Evolutionary conservation across 1,284 basidiomycete species (phyloP), one percentile per base, ranked within the genome.

Genomic region (Ganoderma leucocontextum): DNA sequence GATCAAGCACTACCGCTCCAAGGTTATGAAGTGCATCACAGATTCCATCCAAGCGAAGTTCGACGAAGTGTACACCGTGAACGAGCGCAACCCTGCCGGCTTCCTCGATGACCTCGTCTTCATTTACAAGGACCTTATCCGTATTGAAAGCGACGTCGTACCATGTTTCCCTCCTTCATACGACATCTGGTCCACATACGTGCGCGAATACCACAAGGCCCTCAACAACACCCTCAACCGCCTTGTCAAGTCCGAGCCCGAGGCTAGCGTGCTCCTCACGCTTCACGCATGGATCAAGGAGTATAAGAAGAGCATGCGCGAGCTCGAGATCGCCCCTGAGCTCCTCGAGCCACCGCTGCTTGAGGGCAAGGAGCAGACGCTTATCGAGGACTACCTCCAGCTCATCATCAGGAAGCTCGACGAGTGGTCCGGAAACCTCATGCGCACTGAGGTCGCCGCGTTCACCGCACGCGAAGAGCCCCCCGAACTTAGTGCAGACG

Each of bases 1-100:
- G 52, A 93, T 99, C 81, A 99, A 99, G 82, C 95, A 98, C 79
- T 99, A 99, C 80, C 91, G 96, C 13, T 92, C 94, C 70, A 98
- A 97, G 79, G 89, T 98, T 70, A 88, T 91, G 70, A 94, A 95
- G 75, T 87, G 88, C 36, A 93, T 99, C 78, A 85, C 89, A 2
- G 88, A 92, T 19, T 91, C 94, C 2, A 94, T 97, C 71, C 88
- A 90, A 70, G 84, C 84, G 52, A 88, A 90, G 66, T 95, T 98
- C 75, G 87, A 92, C 8, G 85, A 87, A 29, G 90, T 90, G 19
- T 95, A 91, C 78, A 80, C 85, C 55, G 86, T 85, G 39, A 85
- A 90, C 74, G 85, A 89, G 72, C 84, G 86, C 33, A 86, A 95
- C 74, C 88, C 92, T 15, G 82, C 89, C 25, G 85, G 82, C 0